Base-by-base conservation (phyloP, 805 yeast genomes). In the Candida glaebosa region DNA sequence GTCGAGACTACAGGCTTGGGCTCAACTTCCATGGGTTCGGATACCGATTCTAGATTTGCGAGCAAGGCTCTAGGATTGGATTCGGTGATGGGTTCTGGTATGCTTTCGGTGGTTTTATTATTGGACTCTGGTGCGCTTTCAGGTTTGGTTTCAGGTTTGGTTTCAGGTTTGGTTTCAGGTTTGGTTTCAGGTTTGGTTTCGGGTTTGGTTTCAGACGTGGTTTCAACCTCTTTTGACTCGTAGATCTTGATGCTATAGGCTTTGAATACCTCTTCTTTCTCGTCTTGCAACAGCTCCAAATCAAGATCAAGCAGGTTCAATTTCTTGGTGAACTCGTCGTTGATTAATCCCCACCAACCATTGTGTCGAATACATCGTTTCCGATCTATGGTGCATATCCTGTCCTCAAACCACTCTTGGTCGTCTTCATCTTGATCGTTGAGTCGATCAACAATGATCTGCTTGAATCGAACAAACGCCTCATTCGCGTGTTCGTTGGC, bases 281-380 rank as follows among this genome's bases (percentile, higher is more conserved):
- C 58, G 3, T 53, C 49, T 15, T 58, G 53, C 5, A 63, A 50
- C 16, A 53, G 58, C 4, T 54, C 58, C n/a, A 69, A 35, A 15
- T 61, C 58, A 19, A 56, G 33, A 26, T 65, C 65, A 22, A 75
- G 58, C 35, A 67, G 68, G 35, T 61, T 66, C 37, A 53, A 44
- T 17, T 45, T 41, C 38, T 54, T 64, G 40, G 54, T 43, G 12
- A 63, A 38, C 37, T 63, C 65, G 45, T 70, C 75, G 19, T 53
- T 51, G 5, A 60, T 43, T 34, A 70, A 55, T 40, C 58, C 63
- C 55, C 63, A 61, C 81, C 82, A 76, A 1, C 77, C 75, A 37
- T 61, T 66, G 47, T 82, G 88, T 36, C 75, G 71, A 3, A 54
- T 53, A 54, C 88, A 82, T 48, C 78, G 80, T 40, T 73, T 67